Base-by-base conservation (phyloP, 2,329 filamentous ascomycete genomes). In the Xylaria digitata region DNA sequence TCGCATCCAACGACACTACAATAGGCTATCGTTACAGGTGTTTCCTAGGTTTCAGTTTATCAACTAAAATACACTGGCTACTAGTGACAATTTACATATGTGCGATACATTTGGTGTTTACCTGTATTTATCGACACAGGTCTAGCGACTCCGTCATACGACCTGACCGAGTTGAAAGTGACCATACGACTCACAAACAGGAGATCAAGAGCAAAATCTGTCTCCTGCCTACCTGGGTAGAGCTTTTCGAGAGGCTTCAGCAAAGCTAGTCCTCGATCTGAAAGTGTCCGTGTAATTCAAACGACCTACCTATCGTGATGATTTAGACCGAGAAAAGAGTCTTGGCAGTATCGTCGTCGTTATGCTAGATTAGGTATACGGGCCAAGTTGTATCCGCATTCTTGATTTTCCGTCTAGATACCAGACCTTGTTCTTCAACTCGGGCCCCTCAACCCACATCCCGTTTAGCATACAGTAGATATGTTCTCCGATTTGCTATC, bases 261-360 rank as follows among this genome's bases (percentile, higher is more conserved):
- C 30, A 55, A 42, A 42, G 26, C 50, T 43, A 8, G 17, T 2
- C 2, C 43, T 48, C 15, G 42, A 40, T 45, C 17, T 19, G 40
- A 56, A 11, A 8, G 42, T 32, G 17, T 19, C 1, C 11, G 49
- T 21, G n/a, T 34, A 46, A 19, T 40, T 45, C 5, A n/a, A 58
- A 42, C 42, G 64, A 66, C 64, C 64, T 66, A 66, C 64, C 60
- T 66, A 63, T 63, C 61, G 45, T 32, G 60, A 60, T 45, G 26
- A 32, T 50, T 45, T 63, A 32, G 34, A 21, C 55, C 60, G 64
- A 57, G 19, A 52, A 40, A 15, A 15, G 4, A 13, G 26, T 57
- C 42, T 58, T 58, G 45, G 50, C 43, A 53, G 6, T 63, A 15
- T 46, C 40, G 42, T 54, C 17, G 52, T 59, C 13, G 40, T 54